Percentiles rank a stretch among this genome's conserved stretches.
Conservation (phyloP, 371 early-diverging fungal species). For the Homolaphlyctis polyrhiza region DNA sequence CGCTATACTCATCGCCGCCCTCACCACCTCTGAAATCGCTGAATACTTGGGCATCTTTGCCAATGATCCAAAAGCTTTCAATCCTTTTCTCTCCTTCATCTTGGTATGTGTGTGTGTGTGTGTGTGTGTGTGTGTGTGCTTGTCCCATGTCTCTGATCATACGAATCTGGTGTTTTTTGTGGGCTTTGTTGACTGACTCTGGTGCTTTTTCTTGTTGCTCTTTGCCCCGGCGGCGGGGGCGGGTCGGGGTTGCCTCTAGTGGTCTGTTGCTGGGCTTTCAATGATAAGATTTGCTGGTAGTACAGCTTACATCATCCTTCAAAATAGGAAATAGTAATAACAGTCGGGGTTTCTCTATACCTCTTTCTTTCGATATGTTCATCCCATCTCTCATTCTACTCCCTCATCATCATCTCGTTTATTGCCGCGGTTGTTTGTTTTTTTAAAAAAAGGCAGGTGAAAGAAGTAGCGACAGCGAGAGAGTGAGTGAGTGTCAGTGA, state of each 20-base stretch:
- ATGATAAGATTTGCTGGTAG: constrained; percentile 72
- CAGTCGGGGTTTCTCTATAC: too few species aligned
- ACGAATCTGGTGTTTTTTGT: neutral
- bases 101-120: constrained; percentile 8
- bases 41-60: constrained; percentile 37
- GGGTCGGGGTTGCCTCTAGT: constrained; percentile 6
- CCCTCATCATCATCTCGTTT: too few species aligned
- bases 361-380: too few species aligned
- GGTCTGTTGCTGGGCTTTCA: constrained; percentile 63
- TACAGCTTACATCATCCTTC: constrained; percentile 48
- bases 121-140: neutral
- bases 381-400: too few species aligned
- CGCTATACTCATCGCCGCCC: constrained; percentile 56
- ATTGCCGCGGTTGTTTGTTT: too few species aligned
- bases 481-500: too few species aligned
- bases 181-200: neutral
- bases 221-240: neutral
- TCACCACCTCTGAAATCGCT: constrained; percentile 59
- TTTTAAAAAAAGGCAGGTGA: too few species aligned
- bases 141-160: neutral
- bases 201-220: neutral
- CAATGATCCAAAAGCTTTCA: constrained; percentile 11
- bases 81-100: constrained; percentile 36
- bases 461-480: too few species aligned
- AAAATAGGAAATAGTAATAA: constrained; percentile 3